These are phyloP conservation scores for Mycosphaerella sp. DNA, from an alignment of 2,329 filamentous ascomycete genomes.

Conservation along the genomic window DNA sequence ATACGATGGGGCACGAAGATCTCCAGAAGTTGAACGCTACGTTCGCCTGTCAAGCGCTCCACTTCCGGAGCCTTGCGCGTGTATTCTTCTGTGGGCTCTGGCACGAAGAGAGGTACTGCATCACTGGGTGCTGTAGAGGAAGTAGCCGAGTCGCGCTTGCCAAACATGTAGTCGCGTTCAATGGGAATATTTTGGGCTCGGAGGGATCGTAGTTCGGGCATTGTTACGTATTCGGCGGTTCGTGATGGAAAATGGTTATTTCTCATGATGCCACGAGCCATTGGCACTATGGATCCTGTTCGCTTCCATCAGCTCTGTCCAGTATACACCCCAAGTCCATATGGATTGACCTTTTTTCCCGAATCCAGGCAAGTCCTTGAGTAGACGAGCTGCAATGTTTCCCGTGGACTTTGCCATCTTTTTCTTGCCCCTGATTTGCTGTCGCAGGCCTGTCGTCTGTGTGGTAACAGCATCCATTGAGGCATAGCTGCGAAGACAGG, in stretches of 20 bases:
- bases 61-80: conserved; percentile 30
- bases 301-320: conserved; percentile 1
- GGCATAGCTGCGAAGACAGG: conserved; percentile 28
- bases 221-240: conserved; percentile 49
- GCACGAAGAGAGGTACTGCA: neutral
- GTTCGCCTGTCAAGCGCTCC: conserved; percentile 38
- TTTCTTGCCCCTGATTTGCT: conserved; percentile 36
- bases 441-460: conserved; percentile 15
- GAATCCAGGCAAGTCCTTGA: conserved; percentile 49
- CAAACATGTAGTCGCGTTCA: conserved; percentile 45
- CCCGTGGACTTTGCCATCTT: conserved; percentile 29
- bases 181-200: conserved; percentile 41
- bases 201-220: conserved; percentile 41
- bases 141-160: conserved; percentile 13
- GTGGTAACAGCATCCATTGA: conserved; percentile 13
- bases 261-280: conserved; percentile 50
- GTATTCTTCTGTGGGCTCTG: conserved; percentile 19
- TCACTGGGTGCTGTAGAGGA: neutral
- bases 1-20: conserved; percentile 43
- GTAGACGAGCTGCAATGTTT: conserved; percentile 46
- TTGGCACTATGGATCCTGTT: conserved; percentile 48
- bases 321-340: neutral
- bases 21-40: conserved; percentile 44
- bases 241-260: conserved; percentile 49
- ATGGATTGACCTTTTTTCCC: conserved; percentile 40